These are phyloP conservation scores for Didymella segeticola DNA, from an alignment of 2,329 filamentous ascomycete genomes.

Conservation along the genomic window DNA sequence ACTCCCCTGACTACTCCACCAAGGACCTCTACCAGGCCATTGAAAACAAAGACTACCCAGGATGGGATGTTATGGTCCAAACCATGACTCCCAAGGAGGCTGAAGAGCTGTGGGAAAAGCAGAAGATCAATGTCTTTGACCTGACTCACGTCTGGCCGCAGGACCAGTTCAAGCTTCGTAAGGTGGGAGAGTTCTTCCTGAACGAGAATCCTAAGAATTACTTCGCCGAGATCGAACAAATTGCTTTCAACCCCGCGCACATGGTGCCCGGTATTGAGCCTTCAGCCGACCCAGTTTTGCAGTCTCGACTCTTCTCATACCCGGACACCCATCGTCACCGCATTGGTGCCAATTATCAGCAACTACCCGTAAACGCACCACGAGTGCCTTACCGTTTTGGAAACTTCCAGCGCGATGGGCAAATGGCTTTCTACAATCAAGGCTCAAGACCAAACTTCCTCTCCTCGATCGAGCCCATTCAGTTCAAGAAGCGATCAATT, in stretches of 20 bases:
- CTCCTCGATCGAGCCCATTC: constrained; percentile 59
- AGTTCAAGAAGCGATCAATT: constrained; percentile 55
- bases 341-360: constrained; percentile 65
- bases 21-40: constrained; percentile 62
- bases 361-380: constrained; percentile 61
- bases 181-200: constrained; percentile 60
- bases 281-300: constrained; percentile 73
- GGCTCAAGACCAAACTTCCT: constrained; percentile 65
- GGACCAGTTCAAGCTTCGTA: constrained; percentile 59
- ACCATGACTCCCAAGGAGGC: constrained; percentile 61
- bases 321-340: constrained; percentile 69
- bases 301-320: constrained; percentile 74
- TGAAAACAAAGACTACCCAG: constrained; percentile 60
- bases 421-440: constrained; percentile 73
- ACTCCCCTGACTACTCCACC: constrained; percentile 60
- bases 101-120: constrained; percentile 59
- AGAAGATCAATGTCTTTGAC: constrained; percentile 63
- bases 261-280: constrained; percentile 72
- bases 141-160: constrained; percentile 63
- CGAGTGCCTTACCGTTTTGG: constrained; percentile 63
- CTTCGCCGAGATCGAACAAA: constrained; percentile 72
- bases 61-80: constrained; percentile 60
- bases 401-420: constrained; percentile 76
- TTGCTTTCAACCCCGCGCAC: constrained; percentile 72
- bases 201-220: constrained; percentile 67